Evolutionary conservation across 495 filamentous ascomycete species (phyloP), one percentile per base, ranked within the genome.

Genomic region (Penicillium daleae): DNA sequence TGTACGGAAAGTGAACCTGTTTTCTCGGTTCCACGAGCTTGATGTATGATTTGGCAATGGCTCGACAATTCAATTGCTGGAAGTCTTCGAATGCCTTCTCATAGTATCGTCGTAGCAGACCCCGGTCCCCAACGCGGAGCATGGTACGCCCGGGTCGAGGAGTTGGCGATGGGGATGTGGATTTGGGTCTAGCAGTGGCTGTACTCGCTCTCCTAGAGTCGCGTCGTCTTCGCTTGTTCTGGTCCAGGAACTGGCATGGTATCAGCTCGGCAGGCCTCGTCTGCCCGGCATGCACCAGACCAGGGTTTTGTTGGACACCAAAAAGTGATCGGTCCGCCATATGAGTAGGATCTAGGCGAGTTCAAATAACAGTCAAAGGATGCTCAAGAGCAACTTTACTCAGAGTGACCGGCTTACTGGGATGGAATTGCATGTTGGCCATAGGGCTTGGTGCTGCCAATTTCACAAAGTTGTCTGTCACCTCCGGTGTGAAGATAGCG

Each of bases 1-100:
- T 92, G 70, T 96, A 96, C 0, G 93, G 93, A 64, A 90, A 87
- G 48, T 83, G 88, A 0, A 88, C 87, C 70, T 96, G 92, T 72
- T 97, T 97, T 63, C 90, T 91, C 0, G 93, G 90, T 54, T 92
- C 90, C 3, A 96, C 88, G 17, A 87, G 82, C 67, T 90, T 93
- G 65, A 97, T 89, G 76, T 92, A 93, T 4, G 84, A 88, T 72
- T 94, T 96, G 9, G 85, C 85, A 33, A 96, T 85, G 4, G 69
- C 59, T 1, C 79, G 75, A 37, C 79, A 82, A 55, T 77, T 79
- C 40, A 79, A 63, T 56, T 84, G 81, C 61, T 82, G 79, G 56
- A 84, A 74, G 27, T 74, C 69, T 53, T 74, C 76, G 33, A 82
- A 72, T 6, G 74, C 75, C 35, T 68, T 83, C 32, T 83, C 78